Evolutionary conservation across 2,329 filamentous ascomycete species (phyloP).

Genomic region (Claviceps paspali): DNA sequence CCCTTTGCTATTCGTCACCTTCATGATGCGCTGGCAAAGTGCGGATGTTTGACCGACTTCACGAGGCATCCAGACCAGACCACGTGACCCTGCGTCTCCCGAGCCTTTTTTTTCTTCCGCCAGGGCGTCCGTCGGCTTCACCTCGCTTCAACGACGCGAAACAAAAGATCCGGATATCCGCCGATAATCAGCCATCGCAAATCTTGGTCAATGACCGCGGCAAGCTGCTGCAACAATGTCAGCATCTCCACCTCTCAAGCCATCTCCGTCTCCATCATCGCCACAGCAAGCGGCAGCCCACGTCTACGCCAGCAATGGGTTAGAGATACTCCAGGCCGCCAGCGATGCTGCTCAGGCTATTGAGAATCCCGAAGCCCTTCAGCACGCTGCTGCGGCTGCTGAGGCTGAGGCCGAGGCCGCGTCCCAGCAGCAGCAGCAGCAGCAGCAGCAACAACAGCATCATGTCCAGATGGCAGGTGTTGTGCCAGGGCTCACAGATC

Average conservation of each 20-base stretch:
- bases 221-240: constrained; percentile 10
- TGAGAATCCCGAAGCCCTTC: constrained; percentile 21
- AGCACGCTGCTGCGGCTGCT: constrained; percentile 23
- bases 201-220: constrained; percentile 3
- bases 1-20: no score
- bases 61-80: no score
- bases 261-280: constrained; percentile 12
- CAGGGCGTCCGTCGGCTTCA: constrained; percentile 18
- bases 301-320: constrained; percentile 29
- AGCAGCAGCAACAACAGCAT: constrained; percentile 4
- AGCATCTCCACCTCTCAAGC: constrained; percentile 10
- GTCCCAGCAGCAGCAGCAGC: constrained; percentile 5
- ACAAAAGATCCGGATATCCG: constrained; percentile 23
- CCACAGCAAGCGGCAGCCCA: constrained; percentile 18
- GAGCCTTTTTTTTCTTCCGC: not conserved
- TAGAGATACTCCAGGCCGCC: constrained; percentile 30
- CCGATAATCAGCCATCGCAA: constrained; percentile 28
- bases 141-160: constrained; percentile 22
- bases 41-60: no score
- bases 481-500: not conserved
- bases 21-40: no score
- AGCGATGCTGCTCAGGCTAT: constrained; percentile 28
- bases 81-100: not conserved
- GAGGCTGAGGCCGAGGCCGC: constrained; percentile 20
- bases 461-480: constrained; percentile 1